A percentile compares a stretch with the other conserved stretches of the same genome.
These are phyloP conservation scores for Friedmanniomyces simplex DNA, from an alignment of 495 filamentous ascomycete genomes.

Conservation along the genomic window DNA sequence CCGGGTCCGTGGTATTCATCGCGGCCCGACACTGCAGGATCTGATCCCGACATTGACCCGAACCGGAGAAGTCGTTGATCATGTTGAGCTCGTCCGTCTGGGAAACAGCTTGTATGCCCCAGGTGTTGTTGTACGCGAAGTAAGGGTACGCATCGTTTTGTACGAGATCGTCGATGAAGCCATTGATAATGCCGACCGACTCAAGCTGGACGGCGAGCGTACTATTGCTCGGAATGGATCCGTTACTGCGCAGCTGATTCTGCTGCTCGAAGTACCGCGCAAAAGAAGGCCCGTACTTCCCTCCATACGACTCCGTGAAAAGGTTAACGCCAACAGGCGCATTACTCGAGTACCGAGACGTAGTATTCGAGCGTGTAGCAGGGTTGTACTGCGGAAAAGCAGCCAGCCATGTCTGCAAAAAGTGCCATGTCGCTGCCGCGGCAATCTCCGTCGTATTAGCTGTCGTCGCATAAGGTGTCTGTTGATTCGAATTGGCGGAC, in stretches of 20 bases:
- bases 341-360: conserved; percentile 17
- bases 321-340: conserved; percentile 35
- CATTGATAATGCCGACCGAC: conserved; percentile 39
- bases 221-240: conserved; percentile 27
- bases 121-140: conserved; percentile 33
- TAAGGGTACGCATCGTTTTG: conserved; percentile 23
- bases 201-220: conserved; percentile 34
- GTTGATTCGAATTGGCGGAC: conserved; percentile 35
- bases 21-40: conserved; percentile 23
- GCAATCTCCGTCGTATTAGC: conserved; percentile 57
- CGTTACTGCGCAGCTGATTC: conserved; percentile 31
- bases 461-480: conserved; percentile 29
- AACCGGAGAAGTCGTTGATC: conserved; percentile 14
- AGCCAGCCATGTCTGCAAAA: conserved; percentile 55
- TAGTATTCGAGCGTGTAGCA: conserved; percentile 35
- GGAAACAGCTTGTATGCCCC: conserved; percentile 28
- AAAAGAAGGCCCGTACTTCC: conserved; percentile 39
- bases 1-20: conserved; percentile 21
- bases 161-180: conserved; percentile 31
- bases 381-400: conserved; percentile 58
- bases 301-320: conserved; percentile 40
- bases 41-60: conserved; percentile 19
- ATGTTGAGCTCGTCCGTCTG: conserved; percentile 22
- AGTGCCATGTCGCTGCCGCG: conserved; percentile 56
- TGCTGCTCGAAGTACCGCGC: conserved; percentile 36